Base-by-base conservation (phyloP, 2,329 filamentous ascomycete genomes). In the Botrytis sinoallii region DNA sequence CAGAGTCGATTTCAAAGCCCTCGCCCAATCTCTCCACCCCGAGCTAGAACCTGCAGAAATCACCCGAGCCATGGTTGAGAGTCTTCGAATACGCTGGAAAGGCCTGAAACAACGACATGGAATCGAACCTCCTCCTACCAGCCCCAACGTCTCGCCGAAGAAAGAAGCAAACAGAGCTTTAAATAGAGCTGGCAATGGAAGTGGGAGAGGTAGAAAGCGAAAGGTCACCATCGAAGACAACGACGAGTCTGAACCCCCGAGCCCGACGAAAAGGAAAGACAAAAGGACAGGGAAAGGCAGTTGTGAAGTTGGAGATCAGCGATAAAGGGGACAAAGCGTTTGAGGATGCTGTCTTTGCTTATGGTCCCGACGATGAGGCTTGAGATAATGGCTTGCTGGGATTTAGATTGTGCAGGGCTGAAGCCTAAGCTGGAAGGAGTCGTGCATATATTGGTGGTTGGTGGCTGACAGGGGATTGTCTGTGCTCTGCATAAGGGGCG, bases 401-500 rank as follows among this genome's bases (percentile, higher is more conserved):
- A 25, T 69, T 52, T 32, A 25, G 44, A 66, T 52, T 57, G 35
- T 68, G 48, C 66, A 68, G 66, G 66, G 65, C 65, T 42, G 65
- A 42, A 55, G 52, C 52, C 14, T 55, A 16, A 55, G n/a, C 25
- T 29, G 14, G 25, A 14, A 32, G 46, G 22, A n/a, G 29, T 52
- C 35, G 66, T 57, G 35, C 66, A 68, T 48, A 68, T 32, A 38
- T 42, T 57, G n/a, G 66, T 55, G 65, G 48, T 55, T 57, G 35
- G 35, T 57, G 65, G 48, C 25, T 57, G 25, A 32, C 5, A 68
- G 66, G 66, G 48, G 35, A 22, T 25, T 57, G 66, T 57, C 35
- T 42, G 48, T 68, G 48, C 65, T 52, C 22, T 67, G 65, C 65
- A 55, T 67, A 55, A 67, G 46, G 66, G 48, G 38, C 38, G 66